These are phyloP conservation scores for Leucocoprinus leucothites DNA, from an alignment of 768 basidiomycete species.

Conservation along the genomic window DNA sequence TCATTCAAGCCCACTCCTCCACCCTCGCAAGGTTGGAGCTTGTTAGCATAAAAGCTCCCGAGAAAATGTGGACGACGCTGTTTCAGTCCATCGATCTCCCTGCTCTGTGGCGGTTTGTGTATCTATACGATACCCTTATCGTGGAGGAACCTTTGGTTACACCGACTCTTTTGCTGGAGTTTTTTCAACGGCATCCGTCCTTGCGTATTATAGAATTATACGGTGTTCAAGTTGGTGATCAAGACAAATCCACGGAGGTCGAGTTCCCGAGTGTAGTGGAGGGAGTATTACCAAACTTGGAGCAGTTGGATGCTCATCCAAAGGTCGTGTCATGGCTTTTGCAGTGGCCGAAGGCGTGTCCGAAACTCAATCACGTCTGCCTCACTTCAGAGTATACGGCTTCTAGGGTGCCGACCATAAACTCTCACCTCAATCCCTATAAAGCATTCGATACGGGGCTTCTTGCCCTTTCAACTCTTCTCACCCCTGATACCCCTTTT, in stretches of 20 bases:
- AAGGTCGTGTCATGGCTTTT: slow-evolving; percentile 3
- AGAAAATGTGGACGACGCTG: background rate
- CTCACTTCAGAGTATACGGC: background rate
- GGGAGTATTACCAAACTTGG: background rate
- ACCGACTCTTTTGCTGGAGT: background rate
- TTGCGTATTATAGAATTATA: background rate
- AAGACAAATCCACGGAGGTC: background rate
- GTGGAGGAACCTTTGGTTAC: background rate
- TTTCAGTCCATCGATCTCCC: background rate
- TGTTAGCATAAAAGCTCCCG: background rate
- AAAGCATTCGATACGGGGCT: background rate
- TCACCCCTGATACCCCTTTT: background rate
- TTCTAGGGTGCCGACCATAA: background rate
- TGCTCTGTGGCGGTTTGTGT: background rate
- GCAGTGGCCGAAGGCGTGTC: background rate
- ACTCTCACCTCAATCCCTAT: background rate
- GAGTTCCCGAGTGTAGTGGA: background rate
- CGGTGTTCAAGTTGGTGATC: background rate
- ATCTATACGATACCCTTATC: background rate
- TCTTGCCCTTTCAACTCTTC: background rate
- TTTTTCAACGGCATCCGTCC: slow-evolving; percentile 1
- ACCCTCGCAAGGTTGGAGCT: background rate
- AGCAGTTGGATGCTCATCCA: background rate
- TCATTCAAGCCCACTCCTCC: background rate
- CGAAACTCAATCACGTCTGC: background rate